Evolutionary conservation across 345 rosid species (phyloP), one percentile per base, ranked within the genome.

Genomic region (Kandelia obovata): DNA sequence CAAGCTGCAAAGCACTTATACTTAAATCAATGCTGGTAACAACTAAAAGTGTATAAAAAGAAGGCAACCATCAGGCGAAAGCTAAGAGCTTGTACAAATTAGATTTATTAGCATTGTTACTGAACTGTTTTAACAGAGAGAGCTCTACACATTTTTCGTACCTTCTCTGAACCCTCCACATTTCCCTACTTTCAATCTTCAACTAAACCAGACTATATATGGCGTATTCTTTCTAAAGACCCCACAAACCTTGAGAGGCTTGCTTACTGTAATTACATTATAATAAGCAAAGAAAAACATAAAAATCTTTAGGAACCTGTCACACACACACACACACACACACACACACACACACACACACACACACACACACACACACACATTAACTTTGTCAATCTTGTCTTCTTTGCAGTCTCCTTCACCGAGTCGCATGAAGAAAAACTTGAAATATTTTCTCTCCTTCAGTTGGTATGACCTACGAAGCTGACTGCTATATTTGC

Each of bases 201-300:
- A 69, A 74, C 74, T 61, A 71, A 66, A 75, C 71, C 43, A 72
- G 61, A 71, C 73, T 75, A 34, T 74, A 68, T 31, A 69, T 79
- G 79, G 79, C 82, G 74, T 67, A 65, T 75, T 55, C 68, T 74
- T 76, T 76, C 79, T 78, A 62, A 52, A 70, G 28, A 43, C 17
- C 30, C 31, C 31, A 56, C 55, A 65, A 63, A 74, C 78, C 73
- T 43, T 53, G 47, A 62, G 47, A 62, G 6, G 19, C 68, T 69
- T 71, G 28, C 64, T 63, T 69, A 73, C 69, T 78, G 75, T 76
- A 76, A 75, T 69, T 81, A 79, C 77, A 77, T 65, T 55, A 64
- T 65, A 27, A 60, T 5, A 35, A 28, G 30, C 1, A 37, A 10
- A 59, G 7, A 61, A 55, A 27, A 7, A 20, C 25, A 59, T 64